Percentiles rank a stretch among this genome's conserved stretches.
Conservation (phyloP, 2,329 filamentous ascomycete genomes). For the Mycosphaerella sp. region DNA sequence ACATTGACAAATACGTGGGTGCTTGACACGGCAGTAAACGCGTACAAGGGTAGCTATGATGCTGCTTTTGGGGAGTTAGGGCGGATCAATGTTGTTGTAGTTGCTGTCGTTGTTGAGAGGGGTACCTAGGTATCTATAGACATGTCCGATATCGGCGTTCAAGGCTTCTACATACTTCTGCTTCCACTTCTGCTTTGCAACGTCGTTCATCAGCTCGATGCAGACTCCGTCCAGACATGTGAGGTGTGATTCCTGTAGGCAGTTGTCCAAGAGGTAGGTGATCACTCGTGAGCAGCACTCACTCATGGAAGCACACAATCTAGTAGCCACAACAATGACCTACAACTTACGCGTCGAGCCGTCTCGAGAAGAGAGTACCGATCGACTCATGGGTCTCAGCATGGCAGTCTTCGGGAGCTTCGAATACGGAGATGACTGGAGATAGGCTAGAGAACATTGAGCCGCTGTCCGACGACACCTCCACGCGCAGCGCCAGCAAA, state of each 20-base stretch:
- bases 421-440: slow-evolving; percentile 15
- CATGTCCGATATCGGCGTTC: neutral
- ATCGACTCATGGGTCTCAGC: slow-evolving; percentile 22
- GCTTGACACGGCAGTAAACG: too few relatives aligned
- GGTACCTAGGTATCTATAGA: neutral
- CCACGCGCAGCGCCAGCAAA: slow-evolving; percentile 22
- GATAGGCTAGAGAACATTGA: slow-evolving; percentile 15
- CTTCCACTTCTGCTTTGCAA: neutral
- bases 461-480: slow-evolving; percentile 20
- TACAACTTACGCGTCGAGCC: slow-evolving; percentile 18
- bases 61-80: too few relatives aligned
- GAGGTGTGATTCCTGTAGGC: neutral
- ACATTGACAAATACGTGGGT: too few relatives aligned
- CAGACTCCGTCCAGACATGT: neutral
- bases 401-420: slow-evolving; percentile 17
- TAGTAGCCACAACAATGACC: slow-evolving; percentile 10
- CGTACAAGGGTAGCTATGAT: too few relatives aligned
- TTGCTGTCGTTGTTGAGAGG: neutral
- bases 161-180: too few relatives aligned
- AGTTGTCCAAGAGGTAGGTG: neutral
- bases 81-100: neutral
- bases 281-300: neutral
- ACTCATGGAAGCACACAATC: neutral
- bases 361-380: slow-evolving; percentile 22
- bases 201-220: neutral